These are phyloP conservation scores for Hymenoscyphus fructigenus DNA, from an alignment of 2,329 filamentous ascomycete genomes.

Conservation along the genomic window DNA sequence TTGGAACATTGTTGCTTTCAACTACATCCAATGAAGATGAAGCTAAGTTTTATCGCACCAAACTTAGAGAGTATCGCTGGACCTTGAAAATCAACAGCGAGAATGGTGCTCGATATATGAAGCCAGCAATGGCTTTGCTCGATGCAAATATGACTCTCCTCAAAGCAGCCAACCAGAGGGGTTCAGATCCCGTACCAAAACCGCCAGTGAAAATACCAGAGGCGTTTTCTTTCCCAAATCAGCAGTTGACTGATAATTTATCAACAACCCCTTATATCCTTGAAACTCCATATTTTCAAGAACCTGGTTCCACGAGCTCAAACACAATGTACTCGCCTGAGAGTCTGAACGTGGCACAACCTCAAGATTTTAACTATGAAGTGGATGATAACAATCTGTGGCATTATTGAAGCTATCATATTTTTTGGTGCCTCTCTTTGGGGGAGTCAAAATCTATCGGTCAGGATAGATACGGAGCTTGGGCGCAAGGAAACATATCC, in stretches of 20 bases:
- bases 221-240: slow-evolving; percentile 5
- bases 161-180: background rate
- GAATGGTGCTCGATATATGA: slow-evolving; percentile 31
- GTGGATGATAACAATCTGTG: slow-evolving; percentile 18
- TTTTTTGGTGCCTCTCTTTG: background rate
- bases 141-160: slow-evolving; percentile 30
- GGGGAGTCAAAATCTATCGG: background rate
- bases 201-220: slow-evolving; percentile 9
- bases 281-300: slow-evolving; percentile 21
- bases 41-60: slow-evolving; percentile 27
- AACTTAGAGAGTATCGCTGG: slow-evolving; percentile 32
- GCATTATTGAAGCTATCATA: slow-evolving; percentile 13
- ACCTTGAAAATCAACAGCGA: slow-evolving; percentile 33
- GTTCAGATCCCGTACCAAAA: background rate
- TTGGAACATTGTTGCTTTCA: slow-evolving; percentile 40
- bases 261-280: slow-evolving; percentile 23
- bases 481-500: background rate
- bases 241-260: slow-evolving; percentile 15
- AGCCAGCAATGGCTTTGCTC: slow-evolving; percentile 28
- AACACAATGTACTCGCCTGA: slow-evolving; percentile 16
- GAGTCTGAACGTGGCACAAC: slow-evolving; percentile 5
- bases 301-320: slow-evolving; percentile 10
- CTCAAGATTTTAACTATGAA: slow-evolving; percentile 24
- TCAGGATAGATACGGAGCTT: background rate
- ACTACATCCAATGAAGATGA: slow-evolving; percentile 28